These are phyloP conservation scores for Avicennia marina DNA, from an alignment of 257 asterid species.

Conservation along the genomic window DNA sequence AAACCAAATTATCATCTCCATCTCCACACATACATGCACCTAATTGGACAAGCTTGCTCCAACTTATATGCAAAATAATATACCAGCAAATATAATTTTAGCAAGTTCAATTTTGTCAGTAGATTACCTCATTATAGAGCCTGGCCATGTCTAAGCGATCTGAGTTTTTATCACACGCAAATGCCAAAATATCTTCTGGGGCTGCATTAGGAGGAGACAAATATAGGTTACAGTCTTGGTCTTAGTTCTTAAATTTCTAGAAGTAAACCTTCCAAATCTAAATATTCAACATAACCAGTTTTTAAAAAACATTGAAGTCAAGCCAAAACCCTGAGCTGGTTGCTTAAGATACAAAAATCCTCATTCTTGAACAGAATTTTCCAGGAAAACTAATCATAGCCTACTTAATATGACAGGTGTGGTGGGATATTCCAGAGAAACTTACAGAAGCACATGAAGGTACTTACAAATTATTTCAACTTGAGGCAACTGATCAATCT, in stretches of 20 bases:
- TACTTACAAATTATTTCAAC: slow-evolving; percentile 68
- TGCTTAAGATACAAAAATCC: not conserved
- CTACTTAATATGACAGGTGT: not conserved
- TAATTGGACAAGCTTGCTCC: not conserved
- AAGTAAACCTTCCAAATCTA: not conserved
- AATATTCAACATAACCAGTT: not conserved
- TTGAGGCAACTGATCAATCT: slow-evolving; percentile 48
- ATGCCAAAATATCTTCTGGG: slow-evolving; percentile 48
- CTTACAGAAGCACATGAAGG: slow-evolving; percentile 6
- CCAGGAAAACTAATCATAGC: not conserved
- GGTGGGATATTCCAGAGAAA: not conserved
- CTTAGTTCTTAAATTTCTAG: too few relatives aligned
- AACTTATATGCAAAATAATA: not conserved
- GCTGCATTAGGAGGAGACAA: slow-evolving; percentile 42
- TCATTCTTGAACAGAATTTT: not conserved
- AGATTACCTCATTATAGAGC: slow-evolving; percentile 69
- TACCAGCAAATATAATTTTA: too few relatives aligned
- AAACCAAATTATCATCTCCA: not conserved
- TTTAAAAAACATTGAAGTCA: too few relatives aligned
- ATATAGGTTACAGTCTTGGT: slow-evolving; percentile 10
- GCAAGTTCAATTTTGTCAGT: too few relatives aligned
- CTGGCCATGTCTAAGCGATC: slow-evolving; percentile 61
- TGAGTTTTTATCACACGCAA: slow-evolving; percentile 53
- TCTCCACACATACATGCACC: slow-evolving; percentile 3
- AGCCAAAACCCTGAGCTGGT: too few relatives aligned